These are phyloP conservation scores for Cercospora zeae-maydis DNA, from an alignment of 2,329 filamentous ascomycete species.

Conservation along the genomic window DNA sequence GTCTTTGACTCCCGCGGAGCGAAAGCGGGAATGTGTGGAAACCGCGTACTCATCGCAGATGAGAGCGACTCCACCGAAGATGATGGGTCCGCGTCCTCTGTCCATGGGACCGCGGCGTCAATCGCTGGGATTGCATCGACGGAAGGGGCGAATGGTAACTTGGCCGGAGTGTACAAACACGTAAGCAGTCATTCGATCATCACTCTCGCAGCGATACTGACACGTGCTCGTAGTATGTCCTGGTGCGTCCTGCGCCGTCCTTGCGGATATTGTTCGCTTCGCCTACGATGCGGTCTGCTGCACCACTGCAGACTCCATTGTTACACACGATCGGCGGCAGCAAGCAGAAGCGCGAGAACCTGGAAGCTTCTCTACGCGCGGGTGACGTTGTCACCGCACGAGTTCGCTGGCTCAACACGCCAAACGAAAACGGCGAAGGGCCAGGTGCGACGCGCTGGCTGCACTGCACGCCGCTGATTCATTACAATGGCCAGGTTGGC, in stretches of 20 bases:
- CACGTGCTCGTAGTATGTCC: constrained; percentile 6
- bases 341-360: constrained; percentile 18
- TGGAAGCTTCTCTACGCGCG: constrained; percentile 5
- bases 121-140: not conserved
- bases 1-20: not conserved
- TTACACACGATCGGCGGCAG: constrained; percentile 14
- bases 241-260: constrained; percentile 14
- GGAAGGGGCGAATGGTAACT: constrained; percentile 9
- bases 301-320: constrained; percentile 15
- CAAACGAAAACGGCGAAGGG: constrained; percentile 14
- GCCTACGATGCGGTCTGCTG: constrained; percentile 11
- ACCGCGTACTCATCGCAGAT: constrained; percentile 17
- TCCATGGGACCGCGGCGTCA: not conserved
- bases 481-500: constrained; percentile 49
- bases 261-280: constrained; percentile 16
- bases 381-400: constrained; percentile 13
- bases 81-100: not conserved
- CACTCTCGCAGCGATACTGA: not conserved
- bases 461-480: constrained; percentile 16
- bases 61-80: constrained; percentile 10
- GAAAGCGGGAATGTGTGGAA: not conserved
- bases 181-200: not conserved
- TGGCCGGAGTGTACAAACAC: constrained; percentile 18
- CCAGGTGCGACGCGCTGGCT: constrained; percentile 7
- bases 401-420: constrained; percentile 13